A percentile compares a stretch with the other conserved stretches of the same genome.
Conservation (phyloP, 148 eudicot species). For the Chenopodium album region DNA sequence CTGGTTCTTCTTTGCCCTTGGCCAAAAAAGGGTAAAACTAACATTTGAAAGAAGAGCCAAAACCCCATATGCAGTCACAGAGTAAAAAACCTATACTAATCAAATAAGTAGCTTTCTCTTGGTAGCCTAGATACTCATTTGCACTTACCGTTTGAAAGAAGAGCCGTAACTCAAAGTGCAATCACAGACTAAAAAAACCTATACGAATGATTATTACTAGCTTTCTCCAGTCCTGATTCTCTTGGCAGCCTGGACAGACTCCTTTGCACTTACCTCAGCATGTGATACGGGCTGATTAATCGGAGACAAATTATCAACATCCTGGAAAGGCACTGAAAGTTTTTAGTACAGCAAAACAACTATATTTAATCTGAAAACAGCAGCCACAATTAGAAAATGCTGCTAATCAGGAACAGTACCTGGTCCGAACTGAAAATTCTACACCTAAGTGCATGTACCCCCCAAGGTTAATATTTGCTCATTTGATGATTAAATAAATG, state of each 20-base stretch:
- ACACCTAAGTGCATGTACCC: no score
- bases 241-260: constrained; percentile 41
- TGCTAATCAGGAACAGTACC: neutral
- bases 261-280: constrained; percentile 34
- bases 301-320: constrained; percentile 30
- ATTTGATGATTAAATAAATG: no score
- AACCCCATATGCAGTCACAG: constrained; percentile 7
- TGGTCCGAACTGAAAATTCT: neutral
- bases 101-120: constrained; percentile 49
- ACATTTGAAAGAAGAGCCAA: constrained; percentile 20
- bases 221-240: constrained; percentile 12
- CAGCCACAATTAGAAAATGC: neutral
- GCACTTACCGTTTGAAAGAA: constrained; percentile 11
- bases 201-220: no score
- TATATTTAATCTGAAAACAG: neutral
- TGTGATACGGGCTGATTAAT: constrained; percentile 28
- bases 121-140: constrained; percentile 34
- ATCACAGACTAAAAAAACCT: no score
- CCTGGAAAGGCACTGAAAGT: constrained; percentile 33
- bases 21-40: constrained; percentile 25
- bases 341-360: neutral
- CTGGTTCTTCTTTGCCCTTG: constrained; percentile 25
- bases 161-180: no score
- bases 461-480: no score
- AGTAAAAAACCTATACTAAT: neutral